phyloP scores from a whole-genome alignment of 2,329 filamentous ascomycete genomes.

The Paracoccidioides lutzii region DNA sequence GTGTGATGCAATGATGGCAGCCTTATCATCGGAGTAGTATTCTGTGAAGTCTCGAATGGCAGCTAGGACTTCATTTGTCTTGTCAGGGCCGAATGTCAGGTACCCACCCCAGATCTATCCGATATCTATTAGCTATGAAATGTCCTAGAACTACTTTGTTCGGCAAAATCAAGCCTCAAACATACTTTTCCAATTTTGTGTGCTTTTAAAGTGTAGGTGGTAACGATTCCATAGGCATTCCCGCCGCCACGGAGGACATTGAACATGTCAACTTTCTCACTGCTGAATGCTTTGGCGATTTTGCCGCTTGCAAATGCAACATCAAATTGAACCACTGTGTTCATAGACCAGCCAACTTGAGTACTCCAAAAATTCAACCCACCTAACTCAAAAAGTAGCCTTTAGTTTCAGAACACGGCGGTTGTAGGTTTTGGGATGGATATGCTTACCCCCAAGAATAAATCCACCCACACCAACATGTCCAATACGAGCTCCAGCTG shows the following conservation, averaged over 20 bases:
- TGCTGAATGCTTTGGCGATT: constrained; percentile 30
- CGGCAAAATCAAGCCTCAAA: not conserved
- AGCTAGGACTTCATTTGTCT: constrained; percentile 23
- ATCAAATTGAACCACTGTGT: constrained; percentile 36
- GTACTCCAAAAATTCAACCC: constrained; percentile 24
- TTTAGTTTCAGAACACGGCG: not conserved
- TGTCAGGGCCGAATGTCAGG: constrained; percentile 27
- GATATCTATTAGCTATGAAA: constrained; percentile 7
- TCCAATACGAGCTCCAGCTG: constrained; percentile 36
- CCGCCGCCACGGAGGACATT: constrained; percentile 32
- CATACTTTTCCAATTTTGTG: constrained; percentile 20
- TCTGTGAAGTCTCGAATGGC: constrained; percentile 25
- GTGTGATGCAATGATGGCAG: constrained; percentile 46
- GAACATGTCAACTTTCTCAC: constrained; percentile 30
- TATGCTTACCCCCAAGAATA: constrained; percentile 30
- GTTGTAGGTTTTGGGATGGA: no score
- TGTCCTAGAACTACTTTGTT: not conserved
- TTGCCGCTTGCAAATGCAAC: constrained; percentile 37
- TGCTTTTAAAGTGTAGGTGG: constrained; percentile 24
- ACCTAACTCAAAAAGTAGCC: constrained; percentile 30
- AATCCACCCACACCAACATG: constrained; percentile 38
- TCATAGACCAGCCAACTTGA: constrained; percentile 34
- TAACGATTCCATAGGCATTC: constrained; percentile 35
- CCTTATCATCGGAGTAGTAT: constrained; percentile 46
- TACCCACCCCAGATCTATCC: constrained; percentile 36